These are phyloP conservation scores for Populus euphratica DNA, from an alignment of 345 rosid species.

Conservation along the genomic window DNA sequence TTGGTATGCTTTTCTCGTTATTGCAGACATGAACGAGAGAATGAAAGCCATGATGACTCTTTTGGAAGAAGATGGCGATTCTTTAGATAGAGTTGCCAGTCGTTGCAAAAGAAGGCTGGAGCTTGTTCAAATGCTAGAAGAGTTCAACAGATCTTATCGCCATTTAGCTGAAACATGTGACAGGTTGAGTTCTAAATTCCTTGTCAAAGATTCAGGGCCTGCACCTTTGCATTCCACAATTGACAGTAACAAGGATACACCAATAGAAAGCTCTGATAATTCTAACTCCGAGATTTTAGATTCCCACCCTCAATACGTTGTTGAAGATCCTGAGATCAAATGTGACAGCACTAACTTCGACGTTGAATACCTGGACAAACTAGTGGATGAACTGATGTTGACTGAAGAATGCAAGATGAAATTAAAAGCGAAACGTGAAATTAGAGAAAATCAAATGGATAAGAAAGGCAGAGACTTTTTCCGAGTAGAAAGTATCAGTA, in stretches of 20 bases:
- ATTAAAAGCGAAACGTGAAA: not conserved
- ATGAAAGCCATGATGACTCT: slow-evolving; percentile 32
- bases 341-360: slow-evolving; percentile 5
- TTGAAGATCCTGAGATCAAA: slow-evolving; percentile 20
- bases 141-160: slow-evolving; percentile 28
- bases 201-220: slow-evolving; percentile 7
- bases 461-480: slow-evolving; percentile 1
- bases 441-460: slow-evolving; percentile 5
- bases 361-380: slow-evolving; percentile 20
- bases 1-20: not conserved
- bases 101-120: slow-evolving; percentile 12
- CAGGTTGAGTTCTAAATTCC: slow-evolving; percentile 28
- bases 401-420: slow-evolving; percentile 9
- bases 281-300: slow-evolving; percentile 12
- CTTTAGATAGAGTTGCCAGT: slow-evolving; percentile 4
- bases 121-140: slow-evolving; percentile 33
- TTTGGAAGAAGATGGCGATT: slow-evolving; percentile 14
- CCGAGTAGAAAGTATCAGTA: slow-evolving; percentile 6
- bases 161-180: slow-evolving; percentile 36
- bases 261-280: slow-evolving; percentile 10
- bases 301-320: slow-evolving; percentile 15
- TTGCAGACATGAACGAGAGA: slow-evolving; percentile 40
- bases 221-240: slow-evolving; percentile 5
- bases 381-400: slow-evolving; percentile 12
- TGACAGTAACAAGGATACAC: slow-evolving; percentile 1